Conservation (phyloP, 805 yeast genomes). For the Peterozyma toletana region DNA sequence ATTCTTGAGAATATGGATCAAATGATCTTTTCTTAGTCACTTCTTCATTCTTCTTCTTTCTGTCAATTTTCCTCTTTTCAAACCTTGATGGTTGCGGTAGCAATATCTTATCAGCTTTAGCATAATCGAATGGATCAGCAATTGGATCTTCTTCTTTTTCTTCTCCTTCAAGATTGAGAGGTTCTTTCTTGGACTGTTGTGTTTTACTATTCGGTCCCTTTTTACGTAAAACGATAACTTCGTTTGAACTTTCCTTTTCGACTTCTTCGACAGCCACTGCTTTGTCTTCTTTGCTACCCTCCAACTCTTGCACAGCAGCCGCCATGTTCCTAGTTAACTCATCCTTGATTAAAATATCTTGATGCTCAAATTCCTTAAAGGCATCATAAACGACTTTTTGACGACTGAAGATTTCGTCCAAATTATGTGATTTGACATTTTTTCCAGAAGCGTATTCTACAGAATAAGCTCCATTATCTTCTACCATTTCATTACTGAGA, state of each 20-base stretch:
- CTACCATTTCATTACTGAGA: no score
- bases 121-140: conserved; percentile 11
- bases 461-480: neutral
- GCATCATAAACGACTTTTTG: conserved; percentile 3
- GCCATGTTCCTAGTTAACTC: neutral
- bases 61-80: neutral
- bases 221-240: conserved; percentile 23
- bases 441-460: neutral
- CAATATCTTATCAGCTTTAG: conserved; percentile 16
- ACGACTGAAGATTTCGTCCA: neutral
- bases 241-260: conserved; percentile 18
- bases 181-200: conserved; percentile 13
- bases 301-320: conserved; percentile 4
- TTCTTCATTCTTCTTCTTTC: conserved; percentile 1
- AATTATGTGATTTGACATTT: neutral
- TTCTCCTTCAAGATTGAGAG: conserved; percentile 10
- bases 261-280: conserved; percentile 15
- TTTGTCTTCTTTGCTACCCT: conserved; percentile 12
- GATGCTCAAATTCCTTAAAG: neutral
- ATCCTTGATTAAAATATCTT: neutral
- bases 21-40: conserved; percentile 7
- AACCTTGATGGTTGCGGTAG: conserved; percentile 1
- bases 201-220: conserved; percentile 10
- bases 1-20: conserved; percentile 17
- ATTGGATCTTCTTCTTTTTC: conserved; percentile 23